Percentiles rank a stretch among this genome's conserved stretches.
Evolutionary conservation across 257 asterid species (phyloP).

Genomic region (Primulina eburnea): DNA sequence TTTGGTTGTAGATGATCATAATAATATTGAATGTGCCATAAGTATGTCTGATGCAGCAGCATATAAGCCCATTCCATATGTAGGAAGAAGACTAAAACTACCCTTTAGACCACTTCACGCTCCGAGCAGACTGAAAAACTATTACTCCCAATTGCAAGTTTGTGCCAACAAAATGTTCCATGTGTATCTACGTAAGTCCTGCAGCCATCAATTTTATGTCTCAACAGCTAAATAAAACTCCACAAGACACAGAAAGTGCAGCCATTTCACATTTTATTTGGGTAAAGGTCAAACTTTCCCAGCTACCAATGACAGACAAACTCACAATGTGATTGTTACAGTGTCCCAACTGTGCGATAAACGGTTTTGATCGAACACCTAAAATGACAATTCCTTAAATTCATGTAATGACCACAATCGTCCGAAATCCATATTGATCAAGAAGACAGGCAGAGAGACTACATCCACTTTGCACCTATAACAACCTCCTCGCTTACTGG

Average conservation of each 20-base stretch:
- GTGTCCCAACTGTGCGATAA: not conserved
- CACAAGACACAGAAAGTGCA: not conserved
- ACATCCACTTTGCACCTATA: not conserved
- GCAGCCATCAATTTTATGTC: slow-evolving; percentile 10
- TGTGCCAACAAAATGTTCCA: not conserved
- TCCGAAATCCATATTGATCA: slow-evolving; percentile 14
- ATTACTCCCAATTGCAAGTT: not conserved
- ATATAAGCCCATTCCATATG: not conserved
- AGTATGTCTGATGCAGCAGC: not conserved
- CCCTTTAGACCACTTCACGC: not conserved
- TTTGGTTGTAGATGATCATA: no score
- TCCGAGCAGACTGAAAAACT: not conserved
- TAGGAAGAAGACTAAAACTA: not conserved
- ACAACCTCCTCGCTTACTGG: not conserved
- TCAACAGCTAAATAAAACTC: slow-evolving; percentile 9
- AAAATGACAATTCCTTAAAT: not conserved
- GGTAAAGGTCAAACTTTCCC: slow-evolving; percentile 2
- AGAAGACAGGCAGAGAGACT: not conserved
- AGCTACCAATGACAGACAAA: not conserved
- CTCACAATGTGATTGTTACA: not conserved
- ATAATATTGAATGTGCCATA: not conserved
- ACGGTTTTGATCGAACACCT: slow-evolving; percentile 1
- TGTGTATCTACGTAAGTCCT: slow-evolving; percentile 8
- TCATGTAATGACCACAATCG: not conserved
- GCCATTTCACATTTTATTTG: not conserved